phyloP scores from a whole-genome alignment of 352 stramenopile species.

The Phytophthora quininea region DNA sequence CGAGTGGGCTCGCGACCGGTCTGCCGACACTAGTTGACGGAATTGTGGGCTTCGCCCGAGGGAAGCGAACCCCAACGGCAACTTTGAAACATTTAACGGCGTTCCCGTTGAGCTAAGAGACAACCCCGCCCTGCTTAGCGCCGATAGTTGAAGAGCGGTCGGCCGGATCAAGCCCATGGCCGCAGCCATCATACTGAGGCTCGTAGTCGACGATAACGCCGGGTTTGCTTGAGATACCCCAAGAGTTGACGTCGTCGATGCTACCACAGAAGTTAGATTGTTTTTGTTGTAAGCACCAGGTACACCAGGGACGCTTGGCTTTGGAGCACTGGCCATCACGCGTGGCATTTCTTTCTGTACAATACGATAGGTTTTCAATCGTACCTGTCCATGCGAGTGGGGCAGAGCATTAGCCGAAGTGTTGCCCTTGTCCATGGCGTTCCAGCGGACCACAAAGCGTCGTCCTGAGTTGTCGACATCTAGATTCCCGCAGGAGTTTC shows the following conservation, averaged over 20 bases:
- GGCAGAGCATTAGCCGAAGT: constrained; percentile 46
- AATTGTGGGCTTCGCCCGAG: constrained; percentile 29
- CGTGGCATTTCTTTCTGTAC: constrained; percentile 33
- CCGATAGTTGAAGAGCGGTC: constrained; percentile 16
- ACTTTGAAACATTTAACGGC: constrained; percentile 25
- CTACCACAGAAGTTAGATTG: constrained; percentile 1
- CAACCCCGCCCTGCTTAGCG: not conserved
- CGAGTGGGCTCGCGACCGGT: too few relatives aligned
- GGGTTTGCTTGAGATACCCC: constrained; percentile 5
- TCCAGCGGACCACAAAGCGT: constrained; percentile 80
- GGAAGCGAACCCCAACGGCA: constrained; percentile 35
- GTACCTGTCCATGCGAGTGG: constrained; percentile 56
- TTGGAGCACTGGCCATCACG: not conserved
- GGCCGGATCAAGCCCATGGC: constrained; percentile 38
- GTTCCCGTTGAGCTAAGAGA: constrained; percentile 7
- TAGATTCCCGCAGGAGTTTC: constrained; percentile 73
- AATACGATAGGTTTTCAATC: constrained; percentile 47
- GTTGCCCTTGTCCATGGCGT: constrained; percentile 75
- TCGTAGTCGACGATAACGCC: constrained; percentile 11
- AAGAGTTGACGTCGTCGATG: not conserved
- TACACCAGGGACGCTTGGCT: not conserved
- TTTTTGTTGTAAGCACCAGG: constrained; percentile 30
- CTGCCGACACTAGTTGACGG: constrained; percentile 17
- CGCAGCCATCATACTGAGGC: constrained; percentile 15
- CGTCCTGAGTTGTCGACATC: constrained; percentile 78